phyloP scores from a whole-genome alignment of 148 eudicot genomes.

The Rheum nobile region DNA sequence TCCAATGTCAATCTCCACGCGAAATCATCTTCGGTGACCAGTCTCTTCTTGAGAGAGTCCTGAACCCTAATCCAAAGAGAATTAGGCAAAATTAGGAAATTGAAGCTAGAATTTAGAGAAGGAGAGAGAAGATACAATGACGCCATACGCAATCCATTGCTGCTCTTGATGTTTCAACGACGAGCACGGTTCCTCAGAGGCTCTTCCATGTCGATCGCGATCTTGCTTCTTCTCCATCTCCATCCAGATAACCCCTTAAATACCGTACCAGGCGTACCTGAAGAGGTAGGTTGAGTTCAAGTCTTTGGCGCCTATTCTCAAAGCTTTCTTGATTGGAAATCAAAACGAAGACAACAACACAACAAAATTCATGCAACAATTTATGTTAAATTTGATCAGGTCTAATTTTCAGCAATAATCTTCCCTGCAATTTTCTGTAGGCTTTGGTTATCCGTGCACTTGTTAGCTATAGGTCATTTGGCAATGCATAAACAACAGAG shows the following conservation, averaged over 20 bases:
- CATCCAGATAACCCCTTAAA: too few relatives aligned
- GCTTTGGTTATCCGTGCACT: too few relatives aligned
- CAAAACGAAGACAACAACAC: too few relatives aligned
- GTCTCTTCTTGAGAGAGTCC: slow-evolving; percentile 29
- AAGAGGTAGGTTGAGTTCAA: neutral
- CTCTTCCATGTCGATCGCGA: neutral
- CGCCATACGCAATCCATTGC: neutral
- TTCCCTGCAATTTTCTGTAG: too few relatives aligned
- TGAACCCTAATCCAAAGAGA: slow-evolving; percentile 9
- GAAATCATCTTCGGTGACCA: slow-evolving; percentile 38
- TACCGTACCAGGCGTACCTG: too few relatives aligned
- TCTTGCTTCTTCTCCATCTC: neutral
- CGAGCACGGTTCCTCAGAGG: neutral
- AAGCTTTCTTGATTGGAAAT: too few relatives aligned
- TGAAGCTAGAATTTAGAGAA: neutral
- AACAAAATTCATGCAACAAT: too few relatives aligned
- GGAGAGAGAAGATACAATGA: neutral
- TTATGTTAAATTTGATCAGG: too few relatives aligned
- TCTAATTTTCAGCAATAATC: too few relatives aligned
- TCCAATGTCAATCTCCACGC: slow-evolving; percentile 28
- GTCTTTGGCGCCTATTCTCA: too few relatives aligned
- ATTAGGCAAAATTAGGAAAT: neutral
- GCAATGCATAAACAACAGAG: too few relatives aligned
- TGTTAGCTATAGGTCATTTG: too few relatives aligned
- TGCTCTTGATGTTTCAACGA: neutral